Percentiles rank a stretch among this genome's conserved stretches.
These are phyloP conservation scores for Ulmus americana DNA, from an alignment of 331 rosid genomes.

Conservation along the genomic window DNA sequence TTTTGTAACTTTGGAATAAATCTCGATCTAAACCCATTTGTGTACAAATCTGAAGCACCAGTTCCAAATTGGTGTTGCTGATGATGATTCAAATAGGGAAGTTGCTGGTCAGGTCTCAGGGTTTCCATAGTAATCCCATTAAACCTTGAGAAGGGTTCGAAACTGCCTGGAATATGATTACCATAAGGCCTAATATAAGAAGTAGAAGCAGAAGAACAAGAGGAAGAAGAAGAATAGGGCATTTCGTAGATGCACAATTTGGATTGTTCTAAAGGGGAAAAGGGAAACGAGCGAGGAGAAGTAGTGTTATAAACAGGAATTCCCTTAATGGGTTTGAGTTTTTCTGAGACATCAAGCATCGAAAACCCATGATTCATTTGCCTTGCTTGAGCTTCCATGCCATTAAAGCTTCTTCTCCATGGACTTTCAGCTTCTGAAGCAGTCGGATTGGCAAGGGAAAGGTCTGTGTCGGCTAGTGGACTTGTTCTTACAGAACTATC, in stretches of 20 bases:
- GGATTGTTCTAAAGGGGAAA: slow-evolving; percentile 22
- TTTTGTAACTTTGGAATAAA: slow-evolving; percentile 40
- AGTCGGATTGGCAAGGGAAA: slow-evolving; percentile 36
- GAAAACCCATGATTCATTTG: slow-evolving; percentile 27
- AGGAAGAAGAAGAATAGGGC: slow-evolving; percentile 24
- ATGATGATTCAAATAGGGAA: slow-evolving; percentile 24
- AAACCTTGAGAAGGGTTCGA: slow-evolving; percentile 34
- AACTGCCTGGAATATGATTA: slow-evolving; percentile 17
- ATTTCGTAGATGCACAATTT: slow-evolving; percentile 28
- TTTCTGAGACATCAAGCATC: slow-evolving; percentile 21
- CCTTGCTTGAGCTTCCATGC: no score
- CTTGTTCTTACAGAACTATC: slow-evolving; percentile 34
- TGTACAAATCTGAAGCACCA: slow-evolving; percentile 36
- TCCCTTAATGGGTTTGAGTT: slow-evolving; percentile 51
- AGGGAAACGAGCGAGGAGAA: slow-evolving; percentile 11
- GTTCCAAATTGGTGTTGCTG: slow-evolving; percentile 13
- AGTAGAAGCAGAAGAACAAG: slow-evolving; percentile 13
- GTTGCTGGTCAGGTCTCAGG: slow-evolving; percentile 33
- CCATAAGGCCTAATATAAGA: slow-evolving; percentile 12
- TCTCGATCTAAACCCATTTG: slow-evolving; percentile 54
- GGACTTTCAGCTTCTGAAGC: slow-evolving; percentile 44
- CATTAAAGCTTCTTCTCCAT: slow-evolving; percentile 29
- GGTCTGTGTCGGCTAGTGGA: slow-evolving; percentile 32
- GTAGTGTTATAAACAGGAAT: slow-evolving; percentile 45
- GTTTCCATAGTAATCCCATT: slow-evolving; percentile 53